phyloP scores from a whole-genome alignment of 1,284 basidiomycete species.

The Ustilago xerochloae region DNA sequence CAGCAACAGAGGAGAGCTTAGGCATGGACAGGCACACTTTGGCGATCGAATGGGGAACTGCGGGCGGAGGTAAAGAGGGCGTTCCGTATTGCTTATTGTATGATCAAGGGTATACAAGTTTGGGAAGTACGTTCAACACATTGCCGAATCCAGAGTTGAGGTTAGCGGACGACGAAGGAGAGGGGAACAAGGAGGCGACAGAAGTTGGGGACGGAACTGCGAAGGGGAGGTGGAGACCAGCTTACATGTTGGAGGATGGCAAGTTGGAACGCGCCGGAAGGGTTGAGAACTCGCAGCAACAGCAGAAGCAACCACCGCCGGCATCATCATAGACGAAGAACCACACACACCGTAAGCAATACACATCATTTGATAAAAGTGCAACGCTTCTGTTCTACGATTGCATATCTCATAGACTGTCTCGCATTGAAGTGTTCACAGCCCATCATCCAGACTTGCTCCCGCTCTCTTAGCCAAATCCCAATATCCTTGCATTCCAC shows the following conservation, averaged over 20 bases:
- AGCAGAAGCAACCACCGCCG: not conserved
- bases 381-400: not conserved
- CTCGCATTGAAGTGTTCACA: not conserved
- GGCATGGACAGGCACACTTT: conserved; percentile 1
- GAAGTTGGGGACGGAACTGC: conserved; percentile 39
- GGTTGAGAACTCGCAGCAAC: conserved; percentile 33
- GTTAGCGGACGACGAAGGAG: conserved; percentile 19
- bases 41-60: conserved; percentile 14
- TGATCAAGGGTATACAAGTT: conserved; percentile 93
- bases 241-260: conserved; percentile 82
- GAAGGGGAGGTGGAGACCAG: conserved; percentile 73
- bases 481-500: conserved; percentile 88
- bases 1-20: conserved; percentile 52
- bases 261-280: conserved; percentile 77
- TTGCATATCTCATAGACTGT: not conserved
- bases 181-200: not conserved
- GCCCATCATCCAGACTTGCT: conserved; percentile 8
- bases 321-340: not conserved
- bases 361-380: not conserved
- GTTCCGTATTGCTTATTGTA: conserved; percentile 83
- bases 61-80: conserved; percentile 41
- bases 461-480: conserved; percentile 80
- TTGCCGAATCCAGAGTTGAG: conserved; percentile 86
- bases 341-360: not conserved
- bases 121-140: conserved; percentile 95